Base-by-base conservation (phyloP, 495 filamentous ascomycete species). In the Halenospora varia region DNA sequence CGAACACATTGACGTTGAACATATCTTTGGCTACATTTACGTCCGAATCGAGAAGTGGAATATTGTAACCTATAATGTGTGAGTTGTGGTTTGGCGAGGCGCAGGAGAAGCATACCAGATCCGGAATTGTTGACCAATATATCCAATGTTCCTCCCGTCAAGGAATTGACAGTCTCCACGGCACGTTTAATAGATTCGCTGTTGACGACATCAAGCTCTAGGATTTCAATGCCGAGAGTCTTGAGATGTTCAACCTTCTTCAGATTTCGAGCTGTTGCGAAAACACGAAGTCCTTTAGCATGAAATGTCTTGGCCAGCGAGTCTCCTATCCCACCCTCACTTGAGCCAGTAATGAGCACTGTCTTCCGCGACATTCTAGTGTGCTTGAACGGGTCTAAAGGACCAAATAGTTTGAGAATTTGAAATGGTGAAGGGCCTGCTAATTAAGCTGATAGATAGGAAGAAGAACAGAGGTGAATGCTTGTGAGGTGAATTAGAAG, bases 121-220 rank as follows among this genome's bases (percentile, higher is more conserved):
- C 76, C 82, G 47, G 81, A 78, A 56, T 84, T 84, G 62, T 85
- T 84, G 45, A 85, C 66, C 4, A 86, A 71, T 19, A 76, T 66
- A 49, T 81, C 74, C 6, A 86, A 71, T 13, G 55, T 66, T 15
- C 68, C 70, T 20, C 60, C 69, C 0, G 69, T 75, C 17, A 56
- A 22, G 6, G 47, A 29, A 9, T 40, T 49, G 26, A 54, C 42
- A 0, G 10, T 35, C 3, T 70, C 64, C 8, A 73, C 69, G 3
- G 73, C 71, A 4, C 57, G 26, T 23, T 55, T 48, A 55, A 82
- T 78, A 0, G 74, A 75, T 6, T 62, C 57, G 1, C 57, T 57
- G 9, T 66, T 70, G 2, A 71, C 74, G 11, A 83, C 74, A 60
- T 83, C 81, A 13, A 84, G 70, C n/a, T 52, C 54, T 0, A 83